Base-by-base conservation (phyloP, 306 rosid genomes). In the Ochetophila trinervis region DNA sequence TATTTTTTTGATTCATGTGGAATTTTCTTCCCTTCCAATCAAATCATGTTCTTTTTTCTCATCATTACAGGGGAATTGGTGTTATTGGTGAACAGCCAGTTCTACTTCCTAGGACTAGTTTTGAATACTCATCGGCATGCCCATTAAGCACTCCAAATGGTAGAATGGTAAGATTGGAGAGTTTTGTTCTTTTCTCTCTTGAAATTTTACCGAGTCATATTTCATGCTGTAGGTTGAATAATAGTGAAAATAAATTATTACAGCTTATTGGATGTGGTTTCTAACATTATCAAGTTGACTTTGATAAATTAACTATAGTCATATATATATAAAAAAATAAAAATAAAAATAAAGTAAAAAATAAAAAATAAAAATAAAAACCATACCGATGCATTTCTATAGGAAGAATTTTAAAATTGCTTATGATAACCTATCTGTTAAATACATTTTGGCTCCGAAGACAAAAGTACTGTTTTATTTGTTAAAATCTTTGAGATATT, bases 41-140 rank as follows among this genome's bases (percentile, higher is more conserved):
- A 5, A 24, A 8, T 32, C 11, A 20, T 73, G 17, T 32, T 36
- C 34, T 44, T 50, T 24, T 52, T 53, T 69, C 53, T 62, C 32
- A 36, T 56, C 20, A 17, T 79, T 52, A 36, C 75, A 93, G 97
- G 99, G 99, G 99, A 9, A 76, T 78, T 47, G 99, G 99, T 63
- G 99, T 93, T 75, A 87, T 93, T 14, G 99, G 99, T 68, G 95
- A 93, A 71, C 97, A 90, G 76, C 99, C 99, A 11, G 89, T 88
- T 45, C 82, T 93, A 71, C 96, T 86, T 83, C 99, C 99, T 13
- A 57, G 49, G 67, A 80, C 89, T 66, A 85, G 97, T 56, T 93
- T 93, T 73, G 99, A 93, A 68, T 93, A 90, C 85, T 86, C 99
- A 56, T 93, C 99, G 14, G 99, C 99, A 20, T 93, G 97, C 74